phyloP scores from a whole-genome alignment of 768 basidiomycete genomes.

The Polyporus arcularius region DNA sequence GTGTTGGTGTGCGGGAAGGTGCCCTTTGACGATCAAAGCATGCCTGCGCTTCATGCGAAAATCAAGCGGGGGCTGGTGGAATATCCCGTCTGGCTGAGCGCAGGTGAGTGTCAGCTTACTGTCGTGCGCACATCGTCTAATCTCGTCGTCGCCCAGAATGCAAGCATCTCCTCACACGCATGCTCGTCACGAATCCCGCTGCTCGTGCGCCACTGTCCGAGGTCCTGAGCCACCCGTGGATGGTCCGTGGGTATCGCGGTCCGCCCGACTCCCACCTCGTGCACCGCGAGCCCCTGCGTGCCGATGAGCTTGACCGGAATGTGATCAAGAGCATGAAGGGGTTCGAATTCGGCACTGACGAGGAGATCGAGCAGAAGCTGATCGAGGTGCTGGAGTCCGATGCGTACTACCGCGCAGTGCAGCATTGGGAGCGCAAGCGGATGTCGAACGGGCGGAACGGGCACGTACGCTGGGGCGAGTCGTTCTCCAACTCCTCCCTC shows the following conservation, averaged over 20 bases:
- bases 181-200: constrained; percentile 94
- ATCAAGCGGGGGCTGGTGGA: constrained; percentile 97
- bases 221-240: constrained; percentile 89
- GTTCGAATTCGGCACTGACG: constrained; percentile 92
- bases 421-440: constrained; percentile 76
- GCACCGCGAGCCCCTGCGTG: constrained; percentile 83
- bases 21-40: constrained; percentile 98
- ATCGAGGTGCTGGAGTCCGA: constrained; percentile 76
- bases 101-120: constrained; percentile 55
- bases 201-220: constrained; percentile 82
- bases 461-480: constrained; percentile 50
- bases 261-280: constrained; percentile 85
- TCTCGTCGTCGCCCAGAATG: constrained; percentile 62
- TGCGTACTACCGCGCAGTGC: constrained; percentile 68
- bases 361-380: constrained; percentile 80
- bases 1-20: constrained; percentile 98
- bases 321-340: constrained; percentile 93
- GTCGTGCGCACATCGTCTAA: constrained; percentile 16
- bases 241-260: constrained; percentile 82
- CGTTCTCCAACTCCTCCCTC: constrained; percentile 68
- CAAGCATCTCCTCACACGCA: constrained; percentile 88
- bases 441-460: constrained; percentile 40
- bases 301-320: constrained; percentile 84
- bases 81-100: constrained; percentile 95
- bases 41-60: constrained; percentile 98